Base-by-base conservation (phyloP, 2,329 filamentous ascomycete genomes). In the Pseudocercospora fijiensis region DNA sequence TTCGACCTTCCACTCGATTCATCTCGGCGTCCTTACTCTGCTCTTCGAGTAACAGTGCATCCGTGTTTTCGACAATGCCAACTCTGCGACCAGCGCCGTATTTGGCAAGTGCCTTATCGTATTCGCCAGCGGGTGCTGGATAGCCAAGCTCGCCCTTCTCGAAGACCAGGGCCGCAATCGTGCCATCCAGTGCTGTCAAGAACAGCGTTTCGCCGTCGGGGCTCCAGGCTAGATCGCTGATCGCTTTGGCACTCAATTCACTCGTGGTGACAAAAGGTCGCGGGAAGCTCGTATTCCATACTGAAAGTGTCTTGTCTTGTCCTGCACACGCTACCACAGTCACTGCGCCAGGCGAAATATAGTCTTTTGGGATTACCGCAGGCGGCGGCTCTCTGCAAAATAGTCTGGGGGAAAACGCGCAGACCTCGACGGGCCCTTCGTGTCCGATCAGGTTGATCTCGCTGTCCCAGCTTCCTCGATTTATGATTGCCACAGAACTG, bases 361-460 rank as follows among this genome's bases (percentile, higher is more conserved):
- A 76, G 22, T 80, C 78, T 61, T 82, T 78, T 1, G 73, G 69
- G 57, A 81, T 76, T 60, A 84, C 75, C 1, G 81, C 82, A 8
- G 80, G 83, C 10, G 80, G 78, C 9, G 90, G 90, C 56, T 92
- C 86, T 59, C 85, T 84, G 13, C 90, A 86, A 73, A 98, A 99
- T 22, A 99, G 80, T 66, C 95, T 85, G 0, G 96, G 96, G 1
- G 95, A 97, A 76, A 99, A 99, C 69, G 95, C 91, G 81, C 94
- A 97, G 2, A 99, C 95, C 79, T 99, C 95, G 0, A 96, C 95
- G 0, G 95, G 95, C 0, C 91, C 94, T 82, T 99, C 95, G 75
- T 99, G 95, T 8, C 95, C 95, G 65, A 99, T 97, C 65, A 99
- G 78, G 76, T 96, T 97, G 79, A 98, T 98, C 73, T 99, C 92